These are phyloP conservation scores for Rhizoclosmatium globosum DNA, from an alignment of 192 early-diverging fungal genomes.

Conservation along the genomic window DNA sequence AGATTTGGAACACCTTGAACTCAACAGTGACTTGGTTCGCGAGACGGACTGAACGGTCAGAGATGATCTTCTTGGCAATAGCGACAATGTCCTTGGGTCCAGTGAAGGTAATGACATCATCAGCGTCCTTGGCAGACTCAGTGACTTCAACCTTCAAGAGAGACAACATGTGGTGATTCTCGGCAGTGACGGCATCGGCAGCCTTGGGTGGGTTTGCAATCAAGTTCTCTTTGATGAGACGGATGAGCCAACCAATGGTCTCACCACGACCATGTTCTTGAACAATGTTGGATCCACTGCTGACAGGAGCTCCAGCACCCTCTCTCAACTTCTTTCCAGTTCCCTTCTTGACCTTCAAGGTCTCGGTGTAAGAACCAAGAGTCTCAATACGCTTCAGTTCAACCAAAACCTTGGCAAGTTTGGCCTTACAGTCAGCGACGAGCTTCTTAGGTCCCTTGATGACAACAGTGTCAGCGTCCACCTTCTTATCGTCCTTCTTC, in stretches of 20 bases:
- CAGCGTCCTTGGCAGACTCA: slow-evolving; percentile 26
- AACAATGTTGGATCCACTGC: slow-evolving; percentile 35
- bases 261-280: slow-evolving; percentile 19
- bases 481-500: slow-evolving; percentile 49
- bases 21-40: slow-evolving; percentile 74
- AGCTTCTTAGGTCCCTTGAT: slow-evolving; percentile 83
- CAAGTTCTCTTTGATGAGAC: slow-evolving; percentile 51
- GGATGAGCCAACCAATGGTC: slow-evolving; percentile 49
- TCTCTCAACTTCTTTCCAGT: slow-evolving; percentile 40
- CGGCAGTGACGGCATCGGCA: slow-evolving; percentile 20
- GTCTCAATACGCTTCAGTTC: slow-evolving; percentile 76
- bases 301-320: slow-evolving; percentile 33
- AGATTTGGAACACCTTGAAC: slow-evolving; percentile 72
- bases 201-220: slow-evolving; percentile 35
- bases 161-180: slow-evolving; percentile 39
- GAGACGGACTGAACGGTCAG: slow-evolving; percentile 51
- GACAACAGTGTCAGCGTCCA: slow-evolving; percentile 66
- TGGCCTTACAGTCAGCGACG: slow-evolving; percentile 74
- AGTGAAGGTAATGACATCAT: slow-evolving; percentile 52
- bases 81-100: slow-evolving; percentile 62
- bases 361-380: slow-evolving; percentile 52
- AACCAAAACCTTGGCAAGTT: slow-evolving; percentile 71
- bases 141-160: slow-evolving; percentile 46
- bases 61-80: slow-evolving; percentile 48
- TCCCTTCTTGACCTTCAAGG: slow-evolving; percentile 56